Conservation (phyloP, 2,329 filamentous ascomycete species). For the Xylariaceae sp. region DNA sequence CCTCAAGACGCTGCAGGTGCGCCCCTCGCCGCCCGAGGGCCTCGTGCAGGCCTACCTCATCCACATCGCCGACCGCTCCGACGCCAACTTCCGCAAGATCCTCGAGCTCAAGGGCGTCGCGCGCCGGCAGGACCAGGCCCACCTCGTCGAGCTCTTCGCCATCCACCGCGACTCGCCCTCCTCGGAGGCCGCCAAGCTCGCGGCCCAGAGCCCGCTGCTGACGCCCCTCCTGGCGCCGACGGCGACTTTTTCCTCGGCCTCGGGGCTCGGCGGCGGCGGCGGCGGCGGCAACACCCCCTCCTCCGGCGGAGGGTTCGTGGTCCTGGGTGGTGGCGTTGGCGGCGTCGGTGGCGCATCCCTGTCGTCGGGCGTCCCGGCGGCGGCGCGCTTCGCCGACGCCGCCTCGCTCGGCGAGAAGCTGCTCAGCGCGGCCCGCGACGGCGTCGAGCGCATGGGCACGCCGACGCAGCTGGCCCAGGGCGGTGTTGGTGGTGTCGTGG, state of each 20-base stretch:
- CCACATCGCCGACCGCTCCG: slow-evolving; percentile 88
- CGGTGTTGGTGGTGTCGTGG: slow-evolving; percentile 23
- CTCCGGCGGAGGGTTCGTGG: too few relatives aligned
- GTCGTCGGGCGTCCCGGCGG: slow-evolving; percentile 24
- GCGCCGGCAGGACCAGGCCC: slow-evolving; percentile 72
- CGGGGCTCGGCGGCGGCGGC: slow-evolving; percentile 21
- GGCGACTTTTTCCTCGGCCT: too few relatives aligned
- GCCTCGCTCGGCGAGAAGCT: slow-evolving; percentile 78
- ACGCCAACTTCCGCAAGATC: slow-evolving; percentile 92
- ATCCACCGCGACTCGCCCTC: slow-evolving; percentile 67
- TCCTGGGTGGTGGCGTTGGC: slow-evolving; percentile 27
- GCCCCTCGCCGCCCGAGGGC: slow-evolving; percentile 81
- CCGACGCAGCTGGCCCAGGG: too few relatives aligned
- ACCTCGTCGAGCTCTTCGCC: slow-evolving; percentile 77
- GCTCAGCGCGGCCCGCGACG: slow-evolving; percentile 80
- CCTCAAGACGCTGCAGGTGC: slow-evolving; percentile 93
- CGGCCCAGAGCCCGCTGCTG: slow-evolving; percentile 62
- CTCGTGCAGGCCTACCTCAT: slow-evolving; percentile 96
- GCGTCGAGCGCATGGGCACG: slow-evolving; percentile 68
- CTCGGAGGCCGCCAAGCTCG: slow-evolving; percentile 59
- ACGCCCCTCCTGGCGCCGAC: slow-evolving; percentile 62
- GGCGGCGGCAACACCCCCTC: too few relatives aligned
- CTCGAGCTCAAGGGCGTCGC: slow-evolving; percentile 92
- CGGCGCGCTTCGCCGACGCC: slow-evolving; percentile 54
- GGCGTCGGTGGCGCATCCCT: slow-evolving; percentile 18